These are phyloP conservation scores for Scedosporium aurantiacum DNA, from an alignment of 2,329 filamentous ascomycete species.

Conservation along the genomic window DNA sequence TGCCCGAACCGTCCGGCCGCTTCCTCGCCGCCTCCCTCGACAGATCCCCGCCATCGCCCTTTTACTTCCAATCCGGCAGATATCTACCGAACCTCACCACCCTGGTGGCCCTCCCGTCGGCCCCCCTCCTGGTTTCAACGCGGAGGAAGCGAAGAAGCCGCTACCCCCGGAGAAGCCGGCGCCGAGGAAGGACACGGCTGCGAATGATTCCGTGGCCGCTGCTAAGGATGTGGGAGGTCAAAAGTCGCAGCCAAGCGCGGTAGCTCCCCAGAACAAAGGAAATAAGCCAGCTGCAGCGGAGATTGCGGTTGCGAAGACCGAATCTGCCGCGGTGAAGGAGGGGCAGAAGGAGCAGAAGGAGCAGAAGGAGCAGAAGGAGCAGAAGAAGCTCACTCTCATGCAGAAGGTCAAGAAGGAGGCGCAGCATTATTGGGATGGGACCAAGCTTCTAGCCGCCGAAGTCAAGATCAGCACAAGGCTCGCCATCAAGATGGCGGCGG, in stretches of 20 bases:
- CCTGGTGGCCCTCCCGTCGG: slow-evolving; percentile 38
- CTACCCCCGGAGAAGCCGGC: slow-evolving; percentile 44
- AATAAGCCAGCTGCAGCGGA: slow-evolving; percentile 19
- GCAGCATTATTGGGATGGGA: slow-evolving; percentile 96
- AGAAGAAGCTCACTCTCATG: slow-evolving; percentile 74
- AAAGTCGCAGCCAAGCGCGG: not conserved
- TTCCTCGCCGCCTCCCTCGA: slow-evolving; percentile 5
- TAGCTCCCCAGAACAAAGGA: not conserved
- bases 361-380: slow-evolving; percentile 53
- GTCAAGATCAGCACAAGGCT: slow-evolving; percentile 85
- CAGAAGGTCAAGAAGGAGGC: slow-evolving; percentile 93
- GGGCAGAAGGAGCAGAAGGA: slow-evolving; percentile 64
- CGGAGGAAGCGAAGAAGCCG: slow-evolving; percentile 81
- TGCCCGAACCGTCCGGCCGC: slow-evolving; percentile 9
- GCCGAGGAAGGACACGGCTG: slow-evolving; percentile 19
- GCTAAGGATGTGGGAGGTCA: slow-evolving; percentile 10
- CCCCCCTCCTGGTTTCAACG: slow-evolving; percentile 82
- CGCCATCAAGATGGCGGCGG: slow-evolving; percentile 93
- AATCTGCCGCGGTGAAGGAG: slow-evolving; percentile 35
- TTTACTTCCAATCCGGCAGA: slow-evolving; percentile 38
- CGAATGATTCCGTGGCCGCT: slow-evolving; percentile 18
- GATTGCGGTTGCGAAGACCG: slow-evolving; percentile 22
- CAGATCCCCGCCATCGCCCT: slow-evolving; percentile 5
- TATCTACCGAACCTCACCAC: slow-evolving; percentile 49
- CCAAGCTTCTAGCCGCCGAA: slow-evolving; percentile 85